Evolutionary conservation across 2,329 filamentous ascomycete genomes (phyloP).

Genomic region (Fusarium irregulare): DNA sequence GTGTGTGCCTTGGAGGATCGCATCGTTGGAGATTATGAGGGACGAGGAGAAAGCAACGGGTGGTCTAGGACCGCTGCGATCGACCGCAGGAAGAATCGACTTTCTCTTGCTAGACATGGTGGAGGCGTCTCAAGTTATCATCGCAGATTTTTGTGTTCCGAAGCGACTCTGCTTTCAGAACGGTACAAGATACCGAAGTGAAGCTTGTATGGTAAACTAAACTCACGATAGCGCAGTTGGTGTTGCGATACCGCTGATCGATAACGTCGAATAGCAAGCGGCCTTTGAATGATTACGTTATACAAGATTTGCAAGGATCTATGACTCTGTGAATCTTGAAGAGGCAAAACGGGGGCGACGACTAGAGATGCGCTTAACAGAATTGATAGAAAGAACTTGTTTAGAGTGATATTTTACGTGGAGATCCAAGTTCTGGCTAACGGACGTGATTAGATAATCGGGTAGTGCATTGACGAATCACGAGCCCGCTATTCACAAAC

Average conservation of each 20-base stretch:
- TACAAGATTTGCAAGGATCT: conserved; percentile 24
- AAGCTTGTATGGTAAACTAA: conserved; percentile 8
- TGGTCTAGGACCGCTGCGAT: conserved; percentile 66
- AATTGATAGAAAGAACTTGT: conserved; percentile 36
- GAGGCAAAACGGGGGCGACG: conserved; percentile 24
- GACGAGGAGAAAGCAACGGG: conserved; percentile 71
- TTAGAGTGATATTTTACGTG: rapidly evolving
- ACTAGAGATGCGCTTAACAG: conserved; percentile 28
- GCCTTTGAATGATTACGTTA: conserved; percentile 31
- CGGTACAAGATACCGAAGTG: conserved; percentile 7
- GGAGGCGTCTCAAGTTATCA: conserved; percentile 14
- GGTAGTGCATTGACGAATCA: conserved; percentile 57
- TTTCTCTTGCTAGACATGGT: conserved; percentile 63
- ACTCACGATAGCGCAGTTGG: conserved; percentile 11
- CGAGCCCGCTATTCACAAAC: conserved; percentile 51
- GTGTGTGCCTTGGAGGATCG: conserved; percentile 75
- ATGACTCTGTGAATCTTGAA: conserved; percentile 42
- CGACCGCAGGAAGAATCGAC: conserved; percentile 66
- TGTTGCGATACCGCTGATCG: conserved; percentile 32
- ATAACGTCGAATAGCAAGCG: conserved; percentile 30
- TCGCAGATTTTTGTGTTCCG: conserved; percentile 2
- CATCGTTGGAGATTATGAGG: conserved; percentile 71
- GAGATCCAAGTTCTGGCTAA: conserved; percentile 47
- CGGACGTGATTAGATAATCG: conserved; percentile 46
- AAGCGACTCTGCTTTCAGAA: conserved; percentile 8